Base-by-base conservation (phyloP, 352 stramenopile genomes). In the Phytophthora pseudosyringae region DNA sequence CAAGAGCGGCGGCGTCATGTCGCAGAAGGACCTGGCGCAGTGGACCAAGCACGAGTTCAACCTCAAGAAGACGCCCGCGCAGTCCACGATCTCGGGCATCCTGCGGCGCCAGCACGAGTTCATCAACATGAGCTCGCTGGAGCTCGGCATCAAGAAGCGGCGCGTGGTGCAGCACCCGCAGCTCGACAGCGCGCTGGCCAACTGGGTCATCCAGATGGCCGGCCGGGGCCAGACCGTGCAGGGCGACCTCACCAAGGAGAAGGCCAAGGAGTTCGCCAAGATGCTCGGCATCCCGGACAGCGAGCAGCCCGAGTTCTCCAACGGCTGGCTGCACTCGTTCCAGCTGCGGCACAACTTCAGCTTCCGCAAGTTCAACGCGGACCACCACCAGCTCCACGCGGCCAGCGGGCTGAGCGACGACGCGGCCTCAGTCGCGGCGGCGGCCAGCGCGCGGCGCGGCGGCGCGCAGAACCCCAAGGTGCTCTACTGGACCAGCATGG, bases 21-120 rank as follows among this genome's bases (percentile, higher is more conserved):
- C 83, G 40, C 86, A 95, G 61, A 95, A 95, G 66, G 86, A 95
- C 68, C 56, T 95, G 55, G 85, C 84, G 40, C 84, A 92, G 57
- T 95, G 86, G 86, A 91, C 86, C 55, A 92, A 93, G 68, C 84
- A 93, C 71, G 86, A 95, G 72, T 95, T 95, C 57, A 72, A 78
- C 36, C 71, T 95, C 13, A 86, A 89, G 58, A 92, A 92, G 64
- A 90, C 84, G 47, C 86, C 86, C 1, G 86, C 86, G 52, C 86
- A 95, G 70, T 91, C 84, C 0, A 95, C 86, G 25, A 95, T 95
- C 60, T 91, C 81, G 21, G 86, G 86, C 26, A 95, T 95, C 64
- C 54, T 95, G 35, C 76, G 83, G 0, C 81, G 86, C 49, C 83
- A 93, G 71, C 86, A 95, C 55, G 81, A 93, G 68, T 95, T 93